These are phyloP conservation scores for Colletotrichum tofieldiae DNA, from an alignment of 2,329 filamentous ascomycete species.

Conservation along the genomic window DNA sequence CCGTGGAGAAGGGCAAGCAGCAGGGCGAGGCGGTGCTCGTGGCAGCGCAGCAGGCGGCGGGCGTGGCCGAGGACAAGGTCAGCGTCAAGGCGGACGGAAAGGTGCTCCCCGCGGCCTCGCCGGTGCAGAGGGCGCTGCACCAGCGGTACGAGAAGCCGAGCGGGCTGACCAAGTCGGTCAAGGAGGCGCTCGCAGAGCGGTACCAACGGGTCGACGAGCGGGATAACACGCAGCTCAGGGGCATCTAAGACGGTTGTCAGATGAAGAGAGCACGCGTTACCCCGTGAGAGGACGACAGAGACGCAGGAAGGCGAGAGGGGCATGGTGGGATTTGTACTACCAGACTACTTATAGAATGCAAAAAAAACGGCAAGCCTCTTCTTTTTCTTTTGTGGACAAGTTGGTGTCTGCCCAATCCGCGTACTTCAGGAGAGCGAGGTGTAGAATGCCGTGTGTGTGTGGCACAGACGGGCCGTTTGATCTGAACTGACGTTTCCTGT, in stretches of 20 bases:
- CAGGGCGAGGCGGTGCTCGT: conserved; percentile 44
- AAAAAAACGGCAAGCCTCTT: conserved; percentile 32
- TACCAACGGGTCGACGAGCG: conserved; percentile 66
- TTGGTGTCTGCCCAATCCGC: neutral
- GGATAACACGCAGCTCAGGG: conserved; percentile 62
- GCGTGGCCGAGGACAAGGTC: conserved; percentile 44
- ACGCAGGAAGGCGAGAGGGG: conserved; percentile 10
- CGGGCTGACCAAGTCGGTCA: conserved; percentile 63
- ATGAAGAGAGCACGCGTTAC: neutral
- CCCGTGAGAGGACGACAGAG: neutral
- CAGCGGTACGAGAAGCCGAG: conserved; percentile 66
- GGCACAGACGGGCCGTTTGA: conserved; percentile 5
- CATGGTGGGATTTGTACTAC: conserved; percentile 35
- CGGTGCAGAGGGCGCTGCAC: conserved; percentile 65
- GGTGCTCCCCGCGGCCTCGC: conserved; percentile 56
- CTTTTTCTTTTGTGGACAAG: conserved; percentile 24
- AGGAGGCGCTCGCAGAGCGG: conserved; percentile 69
- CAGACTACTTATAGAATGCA: conserved; percentile 37
- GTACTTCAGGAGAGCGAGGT: neutral
- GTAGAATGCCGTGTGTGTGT: neutral
- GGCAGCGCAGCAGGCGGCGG: conserved; percentile 50
- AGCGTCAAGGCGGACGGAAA: conserved; percentile 58
- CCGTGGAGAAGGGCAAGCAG: conserved; percentile 39
- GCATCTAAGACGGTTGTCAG: conserved; percentile 41
- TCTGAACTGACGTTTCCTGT: neutral